Base-by-base conservation (phyloP, 148 eudicot species). In the Gaultheria prostrata region DNA sequence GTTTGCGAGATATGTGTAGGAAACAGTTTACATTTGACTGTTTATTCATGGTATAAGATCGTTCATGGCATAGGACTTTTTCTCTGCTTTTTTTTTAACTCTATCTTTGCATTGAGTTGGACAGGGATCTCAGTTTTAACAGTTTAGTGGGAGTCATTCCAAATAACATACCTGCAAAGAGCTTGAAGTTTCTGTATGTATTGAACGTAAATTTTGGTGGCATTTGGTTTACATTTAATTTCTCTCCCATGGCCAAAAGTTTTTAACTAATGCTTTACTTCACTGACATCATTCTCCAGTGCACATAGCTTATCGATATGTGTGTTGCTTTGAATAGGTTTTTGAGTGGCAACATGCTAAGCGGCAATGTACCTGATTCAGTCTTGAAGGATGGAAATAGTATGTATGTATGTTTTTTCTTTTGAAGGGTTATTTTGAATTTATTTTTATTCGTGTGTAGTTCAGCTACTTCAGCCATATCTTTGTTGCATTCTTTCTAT, bases 51-150 rank as follows among this genome's bases (percentile, higher is more conserved):
- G 11, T 4, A 50, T 50, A 33, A 8, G 35, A 6, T 26, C 4
- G 4, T 26, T 82, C 30, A 0, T 5, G 53, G 53, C 11, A 12
- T 9, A 49, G n/a, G 69, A 24, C 53, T 51, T 9, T 30, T 70
- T 46, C 46, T 30, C n/a, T 56, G 24, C 63, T 65, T 39, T 46
- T 48, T 78, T 53, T 78, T 43, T 17, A 39, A 2, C 30, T 53
- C 8, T 78, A 51, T 57, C 74, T 69, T 24, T 77, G 51, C 75
- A 1, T 80, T 74, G 30, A 81, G 83, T 82, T 86, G 59, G 56
- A 77, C 91, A 92, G 97, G 85, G 97, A 93, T 85, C 89, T 88
- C 82, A 92, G 93, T 84, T 93, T 91, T 88, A 93, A 93, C 86
- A 88, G 83, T 63, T 80, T 93, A 63, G 83, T 33, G 43, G 97